Evolutionary conservation across 768 basidiomycete genomes (phyloP), one percentile per base, ranked within the genome.

Genomic region (Hygrophorus pudorinus): DNA sequence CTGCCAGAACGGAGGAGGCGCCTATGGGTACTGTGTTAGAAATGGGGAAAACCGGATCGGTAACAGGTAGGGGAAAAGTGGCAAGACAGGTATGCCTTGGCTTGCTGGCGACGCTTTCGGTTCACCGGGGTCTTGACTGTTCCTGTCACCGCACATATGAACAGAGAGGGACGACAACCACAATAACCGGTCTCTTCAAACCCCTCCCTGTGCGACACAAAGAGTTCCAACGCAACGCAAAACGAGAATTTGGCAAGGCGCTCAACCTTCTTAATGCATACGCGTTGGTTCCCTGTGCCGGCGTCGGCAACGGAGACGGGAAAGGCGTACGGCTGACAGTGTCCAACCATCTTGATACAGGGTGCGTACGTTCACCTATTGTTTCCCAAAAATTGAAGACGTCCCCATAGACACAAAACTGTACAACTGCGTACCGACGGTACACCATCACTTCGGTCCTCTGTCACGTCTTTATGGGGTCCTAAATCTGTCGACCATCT

Each of bases 121-220:
- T 16, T 28, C 11, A 33, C 11, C n/a, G n/a, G n/a, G n/a, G n/a
- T n/a, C n/a, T n/a, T n/a, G 14, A 9, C 14, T 29, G 17, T 18
- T 37, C 14, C 40, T 29, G 43, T 47, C 11, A 9, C 8, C 13
- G 14, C 21, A 10, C 27, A n/a, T 46, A 17, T 29, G 27, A 44
- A 30, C 54, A 98, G 89, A 73, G 81, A 47, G 96, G 96, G 4
- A 97, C 94, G 0, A 93, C 93, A 0, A 73, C 92, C 14, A 65
- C 66, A 0, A 62, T 96, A 2, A 68, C 75, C 0, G 75, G 76
- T 21, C 67, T 94, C 1, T 98, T 98, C 62, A 65, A 68, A 5
- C 75, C 85, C 1, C 70, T 97, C 0, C 90, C 96, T 1, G 96
- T 99, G 5, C 76, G 94, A 4, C 72, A 90, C 5, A 93, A 93